phyloP scores from a whole-genome alignment of 495 filamentous ascomycete genomes.

The Tirmania nivea region DNA sequence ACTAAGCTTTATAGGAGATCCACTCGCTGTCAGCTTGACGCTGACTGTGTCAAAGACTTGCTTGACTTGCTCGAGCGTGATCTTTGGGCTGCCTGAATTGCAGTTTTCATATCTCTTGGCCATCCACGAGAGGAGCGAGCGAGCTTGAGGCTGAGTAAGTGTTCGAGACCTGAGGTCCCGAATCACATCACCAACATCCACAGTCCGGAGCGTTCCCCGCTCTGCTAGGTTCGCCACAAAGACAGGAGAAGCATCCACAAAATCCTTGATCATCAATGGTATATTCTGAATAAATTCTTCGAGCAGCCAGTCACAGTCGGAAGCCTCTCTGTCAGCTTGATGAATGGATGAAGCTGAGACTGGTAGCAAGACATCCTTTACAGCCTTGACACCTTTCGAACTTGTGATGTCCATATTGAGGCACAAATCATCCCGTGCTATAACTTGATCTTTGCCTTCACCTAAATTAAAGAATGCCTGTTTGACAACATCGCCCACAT shows the following conservation, averaged over 20 bases:
- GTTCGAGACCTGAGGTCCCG: not conserved
- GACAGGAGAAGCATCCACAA: not conserved
- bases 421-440: too few relatives aligned
- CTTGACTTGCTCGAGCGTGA: too few relatives aligned
- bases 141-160: not conserved
- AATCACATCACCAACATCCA: not conserved
- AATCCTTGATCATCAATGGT: not conserved
- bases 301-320: not conserved
- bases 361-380: too few relatives aligned
- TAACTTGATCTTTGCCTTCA: constrained; percentile 12
- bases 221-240: not conserved
- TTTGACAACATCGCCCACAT: constrained; percentile 70
- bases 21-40: too few relatives aligned
- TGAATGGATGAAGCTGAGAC: too few relatives aligned
- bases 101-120: not conserved
- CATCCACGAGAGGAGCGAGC: not conserved
- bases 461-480: constrained; percentile 50
- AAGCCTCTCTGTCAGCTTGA: too few relatives aligned
- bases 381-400: too few relatives aligned
- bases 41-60: too few relatives aligned
- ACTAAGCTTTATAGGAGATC: too few relatives aligned
- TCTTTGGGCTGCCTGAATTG: too few relatives aligned
- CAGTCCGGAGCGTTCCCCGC: not conserved
- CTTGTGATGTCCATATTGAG: too few relatives aligned
- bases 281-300: not conserved